Evolutionary conservation across 768 basidiomycete species (phyloP), one percentile per base, ranked within the genome.

Genomic region (Postia placenta): DNA sequence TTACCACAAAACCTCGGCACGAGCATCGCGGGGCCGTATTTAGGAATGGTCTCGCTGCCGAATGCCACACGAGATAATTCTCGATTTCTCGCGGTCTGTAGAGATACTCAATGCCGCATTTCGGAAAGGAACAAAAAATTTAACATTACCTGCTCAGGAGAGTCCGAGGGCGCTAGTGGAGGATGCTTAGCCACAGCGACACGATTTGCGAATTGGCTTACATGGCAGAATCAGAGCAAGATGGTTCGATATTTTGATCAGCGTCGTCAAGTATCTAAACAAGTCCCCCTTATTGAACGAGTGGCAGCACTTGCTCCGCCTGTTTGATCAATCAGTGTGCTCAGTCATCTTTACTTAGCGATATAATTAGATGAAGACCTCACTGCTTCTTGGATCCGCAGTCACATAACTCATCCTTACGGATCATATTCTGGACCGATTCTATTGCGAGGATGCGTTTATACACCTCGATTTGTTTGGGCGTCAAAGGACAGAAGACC

Each of bases 241-340:
- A 62, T 96, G 93, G 62, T 98, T 93, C 7, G 89, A 87, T 4
- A 93, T 69, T 64, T 91, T 90, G 66, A 91, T 86, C 44, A 93
- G 69, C n/a, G 90, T 74, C 1, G 81, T 80, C 71, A 88, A 87
- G 57, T 80, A 88, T 60, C 79, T 82, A 65, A 95, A 82, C 5
- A 93, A 71, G 24, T 76, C 77, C 0, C 70, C 70, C 27, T 67
- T 64, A 5, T 71, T 73, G 2, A 67, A 64, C 4, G 66, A 64
- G 52, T 80, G 64, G 51, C 76, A 78, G 54, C 83, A 85, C 30
- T 83, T 75, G 28, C 80, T 80, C 2, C 83, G 71, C 42, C 80
- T 79, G 58, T 1, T 38, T 12, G 2, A 22, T 36, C 7, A 20
- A 19, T 45, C 45, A 36, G 20, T 36, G 6, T 22, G 7, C 23